A percentile compares a stretch with the other conserved stretches of the same genome.
These are phyloP conservation scores for Nannizziopsis barbatae DNA, from an alignment of 2,329 filamentous ascomycete species.

Conservation along the genomic window DNA sequence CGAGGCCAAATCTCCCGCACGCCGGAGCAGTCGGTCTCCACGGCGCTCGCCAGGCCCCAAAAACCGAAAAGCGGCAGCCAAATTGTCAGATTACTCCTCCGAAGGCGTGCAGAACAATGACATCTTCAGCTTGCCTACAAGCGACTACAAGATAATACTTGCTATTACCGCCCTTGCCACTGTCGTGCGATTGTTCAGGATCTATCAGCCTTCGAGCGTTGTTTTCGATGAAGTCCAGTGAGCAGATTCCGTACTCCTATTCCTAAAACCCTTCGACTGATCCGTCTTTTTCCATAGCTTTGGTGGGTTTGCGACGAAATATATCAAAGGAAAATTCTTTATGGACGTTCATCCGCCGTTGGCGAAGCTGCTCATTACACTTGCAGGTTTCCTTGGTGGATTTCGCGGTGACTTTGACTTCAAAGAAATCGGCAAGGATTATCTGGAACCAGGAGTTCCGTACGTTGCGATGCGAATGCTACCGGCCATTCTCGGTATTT, in stretches of 20 bases:
- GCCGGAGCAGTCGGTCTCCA: constrained; percentile 27
- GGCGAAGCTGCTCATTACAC: constrained; percentile 89
- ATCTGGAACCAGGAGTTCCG: constrained; percentile 83
- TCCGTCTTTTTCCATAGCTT: constrained; percentile 49
- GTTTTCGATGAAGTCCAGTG: constrained; percentile 99
- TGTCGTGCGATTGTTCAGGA: constrained; percentile 79
- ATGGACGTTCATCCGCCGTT: constrained; percentile 99
- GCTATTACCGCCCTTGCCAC: constrained; percentile 63
- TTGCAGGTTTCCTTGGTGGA: constrained; percentile 87
- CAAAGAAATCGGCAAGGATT: constrained; percentile 99
- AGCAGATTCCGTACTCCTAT: constrained; percentile 32
- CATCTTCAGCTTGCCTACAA: constrained; percentile 71
- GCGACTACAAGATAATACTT: constrained; percentile 69
- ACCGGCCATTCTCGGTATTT: constrained; percentile 76
- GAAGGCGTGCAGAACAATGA: constrained; percentile 68
- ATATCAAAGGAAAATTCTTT: constrained; percentile 98
- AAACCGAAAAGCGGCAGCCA: constrained; percentile 24
- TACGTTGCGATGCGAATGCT: constrained; percentile 97
- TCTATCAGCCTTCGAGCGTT: constrained; percentile 90
- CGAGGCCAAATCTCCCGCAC: constrained; percentile 27
- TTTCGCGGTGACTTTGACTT: constrained; percentile 96
- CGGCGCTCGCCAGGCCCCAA: constrained; percentile 33
- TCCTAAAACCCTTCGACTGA: constrained; percentile 8
- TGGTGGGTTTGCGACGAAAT: constrained; percentile 94
- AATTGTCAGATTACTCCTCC: constrained; percentile 35